Percentiles rank a stretch among this genome's conserved stretches.
phyloP scores from a whole-genome alignment of 768 basidiomycete genomes.

The Boletus vinaceobasis region DNA sequence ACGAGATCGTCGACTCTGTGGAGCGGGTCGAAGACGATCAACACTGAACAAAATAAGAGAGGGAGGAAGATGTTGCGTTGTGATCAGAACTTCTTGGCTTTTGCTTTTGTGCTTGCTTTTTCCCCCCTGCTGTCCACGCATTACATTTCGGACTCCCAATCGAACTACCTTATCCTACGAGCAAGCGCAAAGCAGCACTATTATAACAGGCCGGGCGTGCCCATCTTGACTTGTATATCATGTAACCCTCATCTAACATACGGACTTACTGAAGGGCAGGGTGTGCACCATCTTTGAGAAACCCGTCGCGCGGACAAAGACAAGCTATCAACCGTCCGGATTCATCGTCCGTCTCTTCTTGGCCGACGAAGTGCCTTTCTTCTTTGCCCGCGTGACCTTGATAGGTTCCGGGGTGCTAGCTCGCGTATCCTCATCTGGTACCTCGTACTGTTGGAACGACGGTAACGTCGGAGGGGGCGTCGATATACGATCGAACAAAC shows the following conservation, averaged over 20 bases:
- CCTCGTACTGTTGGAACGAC: constrained; percentile 55
- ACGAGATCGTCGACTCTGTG: constrained; percentile 91
- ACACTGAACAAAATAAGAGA: constrained; percentile 8
- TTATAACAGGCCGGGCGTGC: constrained; percentile 15
- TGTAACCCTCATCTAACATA: constrained; percentile 21
- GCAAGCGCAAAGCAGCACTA: constrained; percentile 18
- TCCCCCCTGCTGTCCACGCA: constrained; percentile 8
- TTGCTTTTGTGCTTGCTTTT: constrained; percentile 16
- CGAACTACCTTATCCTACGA: constrained; percentile 12
- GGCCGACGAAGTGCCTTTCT: constrained; percentile 44
- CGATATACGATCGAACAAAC: constrained; percentile 30
- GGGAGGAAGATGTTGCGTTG: not conserved
- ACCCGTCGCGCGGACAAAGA: not conserved
- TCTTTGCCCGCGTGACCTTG: constrained; percentile 72
- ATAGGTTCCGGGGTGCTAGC: constrained; percentile 67
- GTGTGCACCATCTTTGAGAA: not conserved
- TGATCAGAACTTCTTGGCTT: constrained; percentile 4
- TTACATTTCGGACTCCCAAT: constrained; percentile 16
- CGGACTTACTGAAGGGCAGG: not conserved
- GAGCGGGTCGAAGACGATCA: constrained; percentile 81
- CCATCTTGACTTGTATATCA: constrained; percentile 21
- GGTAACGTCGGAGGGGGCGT: constrained; percentile 35
- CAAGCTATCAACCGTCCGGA: constrained; percentile 12
- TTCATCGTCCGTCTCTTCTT: constrained; percentile 66
- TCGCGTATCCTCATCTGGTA: constrained; percentile 41